Conservation (phyloP, 805 yeast species). For the Phaffomyces thermotolerans region DNA sequence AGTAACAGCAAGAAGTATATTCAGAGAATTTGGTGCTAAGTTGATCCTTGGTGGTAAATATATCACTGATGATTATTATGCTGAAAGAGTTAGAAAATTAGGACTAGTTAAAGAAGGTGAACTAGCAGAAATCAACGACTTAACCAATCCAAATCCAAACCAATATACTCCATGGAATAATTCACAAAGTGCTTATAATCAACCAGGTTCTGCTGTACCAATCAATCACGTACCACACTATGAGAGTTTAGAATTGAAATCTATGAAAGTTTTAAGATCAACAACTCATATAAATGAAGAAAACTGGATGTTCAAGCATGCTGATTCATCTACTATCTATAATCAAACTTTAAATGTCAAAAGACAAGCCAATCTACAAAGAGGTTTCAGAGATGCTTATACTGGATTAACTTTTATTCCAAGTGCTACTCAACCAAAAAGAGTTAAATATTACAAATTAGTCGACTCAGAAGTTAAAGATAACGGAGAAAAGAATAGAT, state of each 20-base stretch:
- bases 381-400: slow-evolving; percentile 72
- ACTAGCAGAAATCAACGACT: slow-evolving; percentile 59
- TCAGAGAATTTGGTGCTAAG: slow-evolving; percentile 86
- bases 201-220: slow-evolving; percentile 8
- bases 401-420: slow-evolving; percentile 81
- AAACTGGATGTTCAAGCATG: slow-evolving; percentile 82
- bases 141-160: slow-evolving; percentile 37
- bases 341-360: slow-evolving; percentile 57
- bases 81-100: slow-evolving; percentile 37
- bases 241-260: slow-evolving; percentile 19
- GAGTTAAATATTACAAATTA: slow-evolving; percentile 17
- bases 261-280: slow-evolving; percentile 17
- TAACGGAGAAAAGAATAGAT: slow-evolving; percentile 24
- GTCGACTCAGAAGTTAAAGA: slow-evolving; percentile 24
- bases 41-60: slow-evolving; percentile 74
- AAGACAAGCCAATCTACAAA: slow-evolving; percentile 39
- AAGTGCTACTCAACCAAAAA: slow-evolving; percentile 60
- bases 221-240: slow-evolving; percentile 6
- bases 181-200: slow-evolving; percentile 35
- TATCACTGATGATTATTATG: slow-evolving; percentile 86
- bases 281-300: slow-evolving; percentile 43
- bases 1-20: slow-evolving; percentile 85
- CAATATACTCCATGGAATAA: slow-evolving; percentile 52
- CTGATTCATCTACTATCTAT: slow-evolving; percentile 65
- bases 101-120: slow-evolving; percentile 68